phyloP scores from a whole-genome alignment of 164 flowering plant genomes.

The Aristolochia californica region DNA sequence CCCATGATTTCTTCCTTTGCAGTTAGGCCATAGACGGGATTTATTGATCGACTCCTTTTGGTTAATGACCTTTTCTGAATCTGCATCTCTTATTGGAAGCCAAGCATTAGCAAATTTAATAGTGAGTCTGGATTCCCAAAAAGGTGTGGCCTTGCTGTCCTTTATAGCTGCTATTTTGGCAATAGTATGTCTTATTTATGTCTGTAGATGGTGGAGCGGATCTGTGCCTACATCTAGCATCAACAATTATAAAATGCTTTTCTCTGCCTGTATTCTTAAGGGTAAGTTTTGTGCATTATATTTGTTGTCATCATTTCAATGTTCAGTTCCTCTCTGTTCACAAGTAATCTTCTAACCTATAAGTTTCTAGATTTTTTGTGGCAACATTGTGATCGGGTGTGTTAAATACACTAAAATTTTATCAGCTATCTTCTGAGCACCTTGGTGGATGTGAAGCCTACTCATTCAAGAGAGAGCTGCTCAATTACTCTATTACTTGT shows the following conservation, averaged over 20 bases:
- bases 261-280: conserved; percentile 29
- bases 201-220: conserved; percentile 38
- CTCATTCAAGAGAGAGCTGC: no score
- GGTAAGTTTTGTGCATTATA: conserved; percentile 36
- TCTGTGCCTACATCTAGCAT: conserved; percentile 17
- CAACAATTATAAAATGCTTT: conserved; percentile 34
- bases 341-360: neutral
- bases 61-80: conserved; percentile 72
- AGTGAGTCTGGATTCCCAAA: conserved; percentile 25
- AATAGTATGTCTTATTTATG: conserved; percentile 26
- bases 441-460: no score
- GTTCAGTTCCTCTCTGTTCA: neutral
- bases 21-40: conserved; percentile 72
- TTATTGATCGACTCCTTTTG: conserved; percentile 66
- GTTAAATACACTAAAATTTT: neutral
- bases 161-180: conserved; percentile 37
- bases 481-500: no score
- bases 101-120: conserved; percentile 70
- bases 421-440: neutral
- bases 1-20: conserved; percentile 15
- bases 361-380: neutral
- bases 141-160: conserved; percentile 29
- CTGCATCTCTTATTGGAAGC: conserved; percentile 71
- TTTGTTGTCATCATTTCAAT: neutral
- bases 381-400: neutral